Conservation (phyloP, 1,139 yeast genomes). For the Yamadazyma diddensiae region DNA sequence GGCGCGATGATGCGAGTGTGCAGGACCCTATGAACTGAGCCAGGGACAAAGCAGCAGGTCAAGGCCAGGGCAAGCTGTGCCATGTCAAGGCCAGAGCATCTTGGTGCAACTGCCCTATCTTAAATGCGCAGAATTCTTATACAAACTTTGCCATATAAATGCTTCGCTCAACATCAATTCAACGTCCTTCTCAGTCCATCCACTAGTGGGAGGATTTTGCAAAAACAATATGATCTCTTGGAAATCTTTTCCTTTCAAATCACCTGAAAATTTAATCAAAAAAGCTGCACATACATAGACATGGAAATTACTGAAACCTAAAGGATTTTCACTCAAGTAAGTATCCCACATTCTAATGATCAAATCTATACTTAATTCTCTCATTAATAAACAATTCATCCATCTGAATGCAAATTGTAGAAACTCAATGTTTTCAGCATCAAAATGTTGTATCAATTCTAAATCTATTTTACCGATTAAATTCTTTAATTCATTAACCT, state of each 20-base stretch:
- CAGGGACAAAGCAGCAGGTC: too few relatives aligned
- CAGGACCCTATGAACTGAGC: too few relatives aligned
- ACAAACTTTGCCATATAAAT: slow-evolving; percentile 91
- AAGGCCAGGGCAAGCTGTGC: too few relatives aligned
- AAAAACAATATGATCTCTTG: slow-evolving; percentile 89
- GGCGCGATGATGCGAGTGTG: too few relatives aligned
- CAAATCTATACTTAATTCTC: slow-evolving; percentile 76
- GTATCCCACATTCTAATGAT: slow-evolving; percentile 99
- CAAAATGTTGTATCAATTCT: slow-evolving; percentile 70
- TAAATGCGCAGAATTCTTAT: slow-evolving; percentile 79
- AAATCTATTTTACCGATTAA: slow-evolving; percentile 78
- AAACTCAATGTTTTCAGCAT: slow-evolving; percentile 80
- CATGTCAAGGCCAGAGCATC: too few relatives aligned
- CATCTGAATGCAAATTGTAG: slow-evolving; percentile 94
- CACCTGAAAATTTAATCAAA: slow-evolving; percentile 78
- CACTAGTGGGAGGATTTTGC: slow-evolving; percentile 81
- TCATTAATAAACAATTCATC: slow-evolving; percentile 98
- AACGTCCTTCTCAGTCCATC: slow-evolving; percentile 87
- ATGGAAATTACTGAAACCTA: slow-evolving; percentile 90
- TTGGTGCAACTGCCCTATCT: slow-evolving; percentile 4
- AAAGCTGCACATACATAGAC: slow-evolving; percentile 99
- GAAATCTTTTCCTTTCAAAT: slow-evolving; percentile 82
- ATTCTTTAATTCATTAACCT: slow-evolving; percentile 76
- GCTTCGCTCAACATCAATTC: slow-evolving; percentile 94
- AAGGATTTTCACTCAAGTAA: slow-evolving; percentile 80